Evolutionary conservation across 306 rosid species (phyloP).

Genomic region (Lupinus albus): DNA sequence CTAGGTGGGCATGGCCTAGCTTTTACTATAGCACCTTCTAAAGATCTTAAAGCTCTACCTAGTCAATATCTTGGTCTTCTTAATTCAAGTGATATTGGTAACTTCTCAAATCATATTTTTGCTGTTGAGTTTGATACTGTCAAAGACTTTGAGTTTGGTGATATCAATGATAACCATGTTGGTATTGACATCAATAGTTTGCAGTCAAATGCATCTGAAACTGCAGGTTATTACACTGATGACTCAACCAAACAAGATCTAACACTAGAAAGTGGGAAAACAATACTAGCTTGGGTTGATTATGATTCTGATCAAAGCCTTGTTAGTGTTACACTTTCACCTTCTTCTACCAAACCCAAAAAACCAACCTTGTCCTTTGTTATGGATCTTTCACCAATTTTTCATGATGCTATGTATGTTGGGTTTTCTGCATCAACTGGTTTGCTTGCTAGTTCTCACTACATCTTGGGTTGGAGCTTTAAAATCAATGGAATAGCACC

Average conservation of each 20-base stretch:
- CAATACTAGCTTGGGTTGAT: slow-evolving; percentile 76
- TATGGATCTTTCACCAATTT: slow-evolving; percentile 59
- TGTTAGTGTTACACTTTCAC: slow-evolving; percentile 62
- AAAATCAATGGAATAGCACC: slow-evolving; percentile 62
- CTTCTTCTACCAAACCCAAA: slow-evolving; percentile 58
- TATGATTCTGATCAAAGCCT: slow-evolving; percentile 56
- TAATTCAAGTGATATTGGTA: slow-evolving; percentile 59
- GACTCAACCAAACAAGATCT: slow-evolving; percentile 41
- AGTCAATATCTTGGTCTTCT: slow-evolving; percentile 81
- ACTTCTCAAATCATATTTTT: slow-evolving; percentile 67
- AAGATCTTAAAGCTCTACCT: slow-evolving; percentile 59
- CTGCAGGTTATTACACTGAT: slow-evolving; percentile 53
- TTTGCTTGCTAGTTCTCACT: slow-evolving; percentile 89
- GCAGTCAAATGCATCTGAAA: slow-evolving; percentile 54
- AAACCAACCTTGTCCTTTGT: slow-evolving; percentile 54
- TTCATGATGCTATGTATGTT: slow-evolving; percentile 68
- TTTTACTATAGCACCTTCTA: slow-evolving; percentile 61
- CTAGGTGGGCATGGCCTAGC: slow-evolving; percentile 93
- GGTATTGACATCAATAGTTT: slow-evolving; percentile 73
- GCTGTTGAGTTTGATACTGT: slow-evolving; percentile 88
- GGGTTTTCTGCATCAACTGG: slow-evolving; percentile 93
- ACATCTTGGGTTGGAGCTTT: slow-evolving; percentile 87
- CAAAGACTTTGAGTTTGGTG: slow-evolving; percentile 82
- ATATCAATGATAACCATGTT: slow-evolving; percentile 78
- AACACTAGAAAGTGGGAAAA: slow-evolving; percentile 58